Conservation (phyloP, 2,329 filamentous ascomycete species). For the Exophiala aquamarina region DNA sequence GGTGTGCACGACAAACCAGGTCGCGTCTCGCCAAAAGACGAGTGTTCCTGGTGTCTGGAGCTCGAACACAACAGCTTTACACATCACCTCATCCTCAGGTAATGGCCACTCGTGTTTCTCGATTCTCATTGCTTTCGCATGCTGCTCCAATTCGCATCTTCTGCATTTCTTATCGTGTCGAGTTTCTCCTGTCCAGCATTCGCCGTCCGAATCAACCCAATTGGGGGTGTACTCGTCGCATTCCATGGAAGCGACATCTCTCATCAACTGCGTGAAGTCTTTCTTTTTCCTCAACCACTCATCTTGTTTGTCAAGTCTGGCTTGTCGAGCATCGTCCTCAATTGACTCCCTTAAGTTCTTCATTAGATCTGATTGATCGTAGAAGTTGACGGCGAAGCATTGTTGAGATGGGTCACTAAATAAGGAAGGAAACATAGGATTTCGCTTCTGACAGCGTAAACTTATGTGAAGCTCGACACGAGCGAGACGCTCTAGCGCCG, state of each 20-base stretch:
- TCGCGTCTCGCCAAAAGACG: conserved; percentile 51
- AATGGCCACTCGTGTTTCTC: conserved; percentile 59
- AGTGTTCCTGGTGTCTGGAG: conserved; percentile 45
- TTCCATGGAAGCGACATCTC: conserved; percentile 6
- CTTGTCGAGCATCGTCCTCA: conserved; percentile 35
- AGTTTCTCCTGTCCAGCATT: background rate
- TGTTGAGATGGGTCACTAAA: conserved; percentile 35
- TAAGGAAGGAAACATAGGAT: conserved; percentile 31
- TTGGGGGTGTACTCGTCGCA: conserved; percentile 7
- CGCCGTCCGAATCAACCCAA: background rate
- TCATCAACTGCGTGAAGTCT: conserved; percentile 33
- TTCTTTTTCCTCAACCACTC: conserved; percentile 35
- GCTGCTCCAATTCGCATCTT: conserved; percentile 35
- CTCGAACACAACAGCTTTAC: conserved; percentile 56
- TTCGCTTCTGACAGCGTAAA: conserved; percentile 30
- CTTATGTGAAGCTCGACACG: conserved; percentile 51
- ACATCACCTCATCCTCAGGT: conserved; percentile 32
- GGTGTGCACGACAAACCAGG: conserved; percentile 41
- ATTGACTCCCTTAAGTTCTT: conserved; percentile 41
- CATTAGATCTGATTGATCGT: conserved; percentile 44
- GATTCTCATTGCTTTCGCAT: conserved; percentile 47
- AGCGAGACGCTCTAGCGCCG: conserved; percentile 48
- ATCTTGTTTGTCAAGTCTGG: conserved; percentile 31
- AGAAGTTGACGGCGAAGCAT: conserved; percentile 53
- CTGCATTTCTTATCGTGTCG: conserved; percentile 30